Evolutionary conservation across 192 early-diverging fungal genomes (phyloP).

Genomic region (Coemansia aciculifera): DNA sequence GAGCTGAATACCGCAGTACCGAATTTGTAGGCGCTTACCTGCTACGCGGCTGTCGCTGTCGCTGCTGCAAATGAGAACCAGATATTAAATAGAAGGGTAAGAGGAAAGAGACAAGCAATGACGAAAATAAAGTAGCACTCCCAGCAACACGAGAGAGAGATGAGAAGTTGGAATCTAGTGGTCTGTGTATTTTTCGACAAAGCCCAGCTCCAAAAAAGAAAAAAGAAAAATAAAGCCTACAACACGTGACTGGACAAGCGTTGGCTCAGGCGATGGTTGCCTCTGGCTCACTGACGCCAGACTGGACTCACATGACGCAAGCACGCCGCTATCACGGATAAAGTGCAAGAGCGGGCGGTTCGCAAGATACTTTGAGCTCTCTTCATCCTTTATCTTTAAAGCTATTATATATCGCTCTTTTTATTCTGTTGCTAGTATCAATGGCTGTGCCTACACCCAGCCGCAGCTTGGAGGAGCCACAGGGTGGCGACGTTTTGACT

Average conservation of each 20-base stretch:
- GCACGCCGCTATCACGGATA: neutral
- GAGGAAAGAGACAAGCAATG: neutral
- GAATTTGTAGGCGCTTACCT: slow-evolving; percentile 8
- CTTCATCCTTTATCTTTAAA: neutral
- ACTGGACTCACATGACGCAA: neutral
- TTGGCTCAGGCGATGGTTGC: neutral
- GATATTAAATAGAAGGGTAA: neutral
- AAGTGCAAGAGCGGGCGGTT: neutral
- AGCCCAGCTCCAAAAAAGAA: neutral
- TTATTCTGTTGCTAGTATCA: neutral
- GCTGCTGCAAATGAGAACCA: slow-evolving; percentile 1
- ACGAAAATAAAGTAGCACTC: neutral
- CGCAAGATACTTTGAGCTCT: neutral
- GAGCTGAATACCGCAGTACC: neutral
- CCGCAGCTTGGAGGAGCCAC: slow-evolving; percentile 3
- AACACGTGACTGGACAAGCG: neutral
- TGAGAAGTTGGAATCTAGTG: neutral
- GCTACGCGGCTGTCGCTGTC: slow-evolving; percentile 1
- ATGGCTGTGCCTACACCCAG: slow-evolving; percentile 3
- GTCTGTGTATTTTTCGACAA: neutral
- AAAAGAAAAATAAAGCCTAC: neutral
- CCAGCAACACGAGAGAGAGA: slow-evolving; percentile 3
- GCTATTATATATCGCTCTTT: neutral
- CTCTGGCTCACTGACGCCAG: neutral
- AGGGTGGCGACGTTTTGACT: slow-evolving; percentile 2